These are phyloP conservation scores for Arthroderma sp. DNA, from an alignment of 2,329 filamentous ascomycete genomes.

Conservation along the genomic window DNA sequence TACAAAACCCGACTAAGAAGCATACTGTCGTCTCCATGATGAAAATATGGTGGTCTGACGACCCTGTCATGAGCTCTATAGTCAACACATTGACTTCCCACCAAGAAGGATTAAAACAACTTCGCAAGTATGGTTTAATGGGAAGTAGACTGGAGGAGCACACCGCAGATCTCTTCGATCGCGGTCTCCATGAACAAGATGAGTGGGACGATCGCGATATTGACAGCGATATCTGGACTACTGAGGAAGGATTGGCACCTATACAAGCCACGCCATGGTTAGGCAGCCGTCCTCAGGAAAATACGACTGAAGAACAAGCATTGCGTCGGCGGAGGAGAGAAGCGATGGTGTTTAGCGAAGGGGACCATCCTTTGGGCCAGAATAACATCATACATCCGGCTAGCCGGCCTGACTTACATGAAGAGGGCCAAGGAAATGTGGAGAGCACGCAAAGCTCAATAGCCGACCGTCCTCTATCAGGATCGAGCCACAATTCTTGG, in stretches of 20 bases:
- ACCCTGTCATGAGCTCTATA: conserved; percentile 32
- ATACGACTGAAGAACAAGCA: conserved; percentile 46
- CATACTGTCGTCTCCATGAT: conserved; percentile 29
- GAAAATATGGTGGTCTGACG: conserved; percentile 30
- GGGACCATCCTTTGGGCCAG: conserved; percentile 58
- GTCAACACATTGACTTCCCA: conserved; percentile 26
- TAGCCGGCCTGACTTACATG: neutral
- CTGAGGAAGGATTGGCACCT: conserved; percentile 31
- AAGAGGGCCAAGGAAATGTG: neutral
- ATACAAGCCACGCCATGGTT: conserved; percentile 16
- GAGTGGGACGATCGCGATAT: conserved; percentile 40
- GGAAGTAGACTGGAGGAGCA: conserved; percentile 27
- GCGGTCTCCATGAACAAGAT: conserved; percentile 26
- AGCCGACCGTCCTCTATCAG: neutral
- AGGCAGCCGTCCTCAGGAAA: conserved; percentile 20
- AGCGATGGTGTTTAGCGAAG: conserved; percentile 82
- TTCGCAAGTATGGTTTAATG: conserved; percentile 31
- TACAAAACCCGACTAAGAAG: conserved; percentile 35
- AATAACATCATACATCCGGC: conserved; percentile 64
- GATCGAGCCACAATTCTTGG: neutral
- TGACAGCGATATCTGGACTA: conserved; percentile 40
- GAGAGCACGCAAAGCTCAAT: neutral
- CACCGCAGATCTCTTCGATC: conserved; percentile 2
- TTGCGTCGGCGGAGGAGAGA: conserved; percentile 65
- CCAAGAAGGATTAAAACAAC: conserved; percentile 26